phyloP scores from a whole-genome alignment of 139 green algal genomes.

The Ettlia oleoabundans region DNA sequence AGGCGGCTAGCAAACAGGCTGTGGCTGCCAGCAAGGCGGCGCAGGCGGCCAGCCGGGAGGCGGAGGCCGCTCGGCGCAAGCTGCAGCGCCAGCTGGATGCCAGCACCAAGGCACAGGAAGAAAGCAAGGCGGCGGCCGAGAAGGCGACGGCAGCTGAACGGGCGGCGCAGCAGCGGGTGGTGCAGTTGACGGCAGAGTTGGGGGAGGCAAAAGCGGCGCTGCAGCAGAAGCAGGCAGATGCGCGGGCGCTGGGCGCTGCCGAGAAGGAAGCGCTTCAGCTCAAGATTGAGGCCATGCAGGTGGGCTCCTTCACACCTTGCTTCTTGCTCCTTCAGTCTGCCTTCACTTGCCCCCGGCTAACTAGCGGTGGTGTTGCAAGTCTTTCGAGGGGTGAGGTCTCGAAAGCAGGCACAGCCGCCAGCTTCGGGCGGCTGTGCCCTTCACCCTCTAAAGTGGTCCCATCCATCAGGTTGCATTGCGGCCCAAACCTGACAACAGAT shows the following conservation, averaged over 20 bases:
- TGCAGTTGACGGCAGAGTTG: neutral
- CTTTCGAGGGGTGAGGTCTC: too few relatives aligned
- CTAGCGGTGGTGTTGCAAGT: too few relatives aligned
- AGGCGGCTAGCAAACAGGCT: neutral
- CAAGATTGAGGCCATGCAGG: neutral
- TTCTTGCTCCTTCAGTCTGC: too few relatives aligned
- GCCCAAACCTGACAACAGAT: too few relatives aligned
- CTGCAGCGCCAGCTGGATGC: neutral
- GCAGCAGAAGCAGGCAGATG: constrained; percentile 6
- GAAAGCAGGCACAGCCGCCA: too few relatives aligned
- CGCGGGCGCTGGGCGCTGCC: constrained; percentile 9
- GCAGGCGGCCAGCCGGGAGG: neutral
- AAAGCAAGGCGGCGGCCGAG: neutral
- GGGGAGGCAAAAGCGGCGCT: neutral
- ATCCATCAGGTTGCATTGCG: too few relatives aligned
- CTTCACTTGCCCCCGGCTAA: too few relatives aligned
- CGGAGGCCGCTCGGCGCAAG: neutral
- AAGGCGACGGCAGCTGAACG: neutral
- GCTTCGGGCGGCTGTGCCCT: too few relatives aligned
- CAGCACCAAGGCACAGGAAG: neutral
- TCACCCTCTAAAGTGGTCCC: too few relatives aligned
- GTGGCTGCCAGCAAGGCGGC: neutral
- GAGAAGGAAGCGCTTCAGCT: constrained; percentile 11
- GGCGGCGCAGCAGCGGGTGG: constrained; percentile 7
- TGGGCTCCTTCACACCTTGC: too few relatives aligned